Conservation (phyloP, 305 asterid species). For the Fraxinus xanthoxyloides region DNA sequence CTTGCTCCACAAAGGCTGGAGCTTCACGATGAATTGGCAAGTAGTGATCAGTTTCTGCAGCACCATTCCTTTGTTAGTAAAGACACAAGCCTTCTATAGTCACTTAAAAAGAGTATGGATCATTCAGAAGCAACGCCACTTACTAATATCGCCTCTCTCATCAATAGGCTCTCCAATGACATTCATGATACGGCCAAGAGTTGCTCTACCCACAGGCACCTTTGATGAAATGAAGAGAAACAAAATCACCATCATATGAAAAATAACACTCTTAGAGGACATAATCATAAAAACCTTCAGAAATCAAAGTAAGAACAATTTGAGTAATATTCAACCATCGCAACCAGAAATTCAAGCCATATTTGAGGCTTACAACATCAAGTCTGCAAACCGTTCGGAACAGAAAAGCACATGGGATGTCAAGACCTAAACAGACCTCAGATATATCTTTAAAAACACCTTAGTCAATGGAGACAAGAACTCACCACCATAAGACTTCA, state of each 20-base stretch:
- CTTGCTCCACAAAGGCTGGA: slow-evolving; percentile 69
- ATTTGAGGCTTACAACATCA: background rate
- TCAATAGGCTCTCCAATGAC: slow-evolving; percentile 37
- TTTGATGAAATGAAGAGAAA: slow-evolving; percentile 23
- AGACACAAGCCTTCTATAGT: background rate
- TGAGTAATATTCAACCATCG: background rate
- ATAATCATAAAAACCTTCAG: slow-evolving; percentile 13
- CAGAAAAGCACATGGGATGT: background rate
- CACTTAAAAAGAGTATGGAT: background rate
- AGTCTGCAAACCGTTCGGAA: background rate
- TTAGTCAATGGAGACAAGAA: background rate
- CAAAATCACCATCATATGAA: background rate
- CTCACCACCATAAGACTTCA: background rate
- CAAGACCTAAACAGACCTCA: background rate
- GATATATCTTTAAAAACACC: background rate
- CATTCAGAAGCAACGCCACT: slow-evolving; percentile 26
- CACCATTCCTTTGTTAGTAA: background rate
- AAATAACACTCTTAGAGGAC: background rate
- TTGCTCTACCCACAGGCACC: slow-evolving; percentile 98
- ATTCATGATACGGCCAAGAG: slow-evolving; percentile 94
- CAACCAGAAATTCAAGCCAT: background rate
- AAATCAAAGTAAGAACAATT: background rate
- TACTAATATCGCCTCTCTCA: slow-evolving; percentile 73
- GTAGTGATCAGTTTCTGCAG: background rate
- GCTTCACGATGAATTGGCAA: background rate